Evolutionary conservation across 2,329 filamentous ascomycete species (phyloP), one percentile per base, ranked within the genome.

Genomic region (Colletotrichum tanaceti): DNA sequence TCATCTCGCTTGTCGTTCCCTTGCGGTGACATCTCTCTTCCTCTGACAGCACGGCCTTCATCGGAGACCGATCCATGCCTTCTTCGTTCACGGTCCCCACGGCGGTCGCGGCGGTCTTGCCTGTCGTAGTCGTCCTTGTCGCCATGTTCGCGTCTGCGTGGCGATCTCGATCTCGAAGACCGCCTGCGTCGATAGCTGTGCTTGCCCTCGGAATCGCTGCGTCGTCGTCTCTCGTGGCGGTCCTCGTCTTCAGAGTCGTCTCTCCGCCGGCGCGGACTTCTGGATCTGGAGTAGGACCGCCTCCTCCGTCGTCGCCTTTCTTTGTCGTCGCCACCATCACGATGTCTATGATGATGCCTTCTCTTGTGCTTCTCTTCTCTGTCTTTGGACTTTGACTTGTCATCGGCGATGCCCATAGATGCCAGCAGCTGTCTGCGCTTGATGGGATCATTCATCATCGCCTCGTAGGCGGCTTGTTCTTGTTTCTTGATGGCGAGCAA

Each of bases 401-500:
- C 81, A 16, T 86, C 85, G 0, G 79, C 82, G 52, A 87, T 83
- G 0, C 88, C 88, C 79, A 89, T 89, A 11, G 86, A 84, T 0
- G 87, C 86, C 32, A 96, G 83, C 39, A 97, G 77, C 75, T 92
- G 88, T 68, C 86, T 84, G 71, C 90, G 84, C 80, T 87, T 90
- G 71, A 87, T 85, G 0, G 91, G 90, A 74, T 93, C 91, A 73
- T 90, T 93, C 88, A 93, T 94, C 88, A 93, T 91, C 10, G 89
- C 87, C 73, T 91, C 89, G 76, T 93, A 93, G 1, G 91, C 90
- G 35, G 90, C 90, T 78, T 95, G 92, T 77, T 98, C 94, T 77
- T 97, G 91, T 77, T 90, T 92, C 85, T 97, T 97, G 78, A 99
- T 98, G 28, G 94, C 93, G 41, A 98, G 83, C 74, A 99, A 85